Evolutionary conservation across 2,329 filamentous ascomycete genomes (phyloP).

Genomic region (Phialophora tarda): DNA sequence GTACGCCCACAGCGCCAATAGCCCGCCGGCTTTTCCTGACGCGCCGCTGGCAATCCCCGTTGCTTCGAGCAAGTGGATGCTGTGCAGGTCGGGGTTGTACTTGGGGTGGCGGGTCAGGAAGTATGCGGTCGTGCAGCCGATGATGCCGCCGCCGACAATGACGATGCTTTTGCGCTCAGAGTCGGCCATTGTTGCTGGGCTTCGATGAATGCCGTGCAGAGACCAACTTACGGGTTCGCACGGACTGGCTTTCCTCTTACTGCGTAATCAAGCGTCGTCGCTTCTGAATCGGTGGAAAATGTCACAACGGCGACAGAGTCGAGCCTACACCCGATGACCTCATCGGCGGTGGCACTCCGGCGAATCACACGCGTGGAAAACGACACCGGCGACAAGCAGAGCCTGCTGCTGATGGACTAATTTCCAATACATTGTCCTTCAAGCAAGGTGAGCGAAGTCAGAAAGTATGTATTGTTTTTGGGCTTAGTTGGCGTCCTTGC

Average conservation of each 20-base stretch:
- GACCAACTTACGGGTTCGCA: neutral
- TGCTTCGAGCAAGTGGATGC: conserved; percentile 85
- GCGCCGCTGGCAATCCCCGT: conserved; percentile 85
- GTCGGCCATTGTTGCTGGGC: conserved; percentile 18
- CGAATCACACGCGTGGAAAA: neutral
- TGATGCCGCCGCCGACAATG: conserved; percentile 77
- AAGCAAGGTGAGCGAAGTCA: neutral
- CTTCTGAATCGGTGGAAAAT: no score
- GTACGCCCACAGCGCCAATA: conserved; percentile 91
- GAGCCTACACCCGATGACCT: neutral
- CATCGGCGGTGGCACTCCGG: neutral
- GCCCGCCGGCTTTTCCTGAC: conserved; percentile 90
- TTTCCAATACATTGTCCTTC: neutral
- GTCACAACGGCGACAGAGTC: neutral
- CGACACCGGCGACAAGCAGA: neutral
- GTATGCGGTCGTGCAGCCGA: conserved; percentile 89
- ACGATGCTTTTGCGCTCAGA: conserved; percentile 40
- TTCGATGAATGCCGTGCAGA: neutral
- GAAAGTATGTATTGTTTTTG: neutral
- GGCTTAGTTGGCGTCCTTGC: neutral
- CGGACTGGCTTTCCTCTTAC: neutral
- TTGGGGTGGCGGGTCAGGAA: conserved; percentile 84
- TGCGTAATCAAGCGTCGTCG: neutral
- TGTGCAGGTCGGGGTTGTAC: conserved; percentile 75
- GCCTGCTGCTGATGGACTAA: neutral